Percentiles rank a stretch among this genome's conserved stretches.
These are phyloP conservation scores for Juglanconis sp. DNA, from an alignment of 2,329 filamentous ascomycete species.

Conservation along the genomic window DNA sequence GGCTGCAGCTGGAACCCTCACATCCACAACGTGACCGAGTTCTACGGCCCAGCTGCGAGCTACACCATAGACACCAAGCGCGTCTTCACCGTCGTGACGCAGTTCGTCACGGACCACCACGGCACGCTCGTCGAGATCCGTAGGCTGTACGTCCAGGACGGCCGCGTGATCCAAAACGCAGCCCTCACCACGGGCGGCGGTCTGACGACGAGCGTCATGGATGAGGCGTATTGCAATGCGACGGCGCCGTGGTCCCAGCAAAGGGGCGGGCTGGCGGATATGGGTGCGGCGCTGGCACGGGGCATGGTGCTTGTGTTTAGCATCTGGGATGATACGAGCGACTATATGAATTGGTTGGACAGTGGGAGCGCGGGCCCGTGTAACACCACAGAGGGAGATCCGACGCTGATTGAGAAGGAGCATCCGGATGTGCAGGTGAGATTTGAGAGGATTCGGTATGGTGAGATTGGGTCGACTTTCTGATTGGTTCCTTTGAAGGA, in stretches of 20 bases:
- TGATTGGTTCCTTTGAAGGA: background rate
- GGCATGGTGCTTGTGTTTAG: constrained; percentile 53
- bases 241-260: constrained; percentile 25
- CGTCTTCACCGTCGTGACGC: constrained; percentile 46
- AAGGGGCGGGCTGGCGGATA: constrained; percentile 37
- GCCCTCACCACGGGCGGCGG: constrained; percentile 22
- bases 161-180: constrained; percentile 41
- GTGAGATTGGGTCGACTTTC: constrained; percentile 51
- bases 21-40: constrained; percentile 24
- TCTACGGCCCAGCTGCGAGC: constrained; percentile 30
- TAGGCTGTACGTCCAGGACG: constrained; percentile 48
- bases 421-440: constrained; percentile 47
- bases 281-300: constrained; percentile 41
- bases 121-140: constrained; percentile 40
- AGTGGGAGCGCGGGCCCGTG: constrained; percentile 50
- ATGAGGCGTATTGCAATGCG: constrained; percentile 26
- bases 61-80: constrained; percentile 34
- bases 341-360: constrained; percentile 58
- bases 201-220: constrained; percentile 26
- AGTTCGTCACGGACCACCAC: constrained; percentile 38
- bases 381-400: constrained; percentile 50
- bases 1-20: constrained; percentile 39
- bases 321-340: constrained; percentile 53
- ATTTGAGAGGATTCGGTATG: constrained; percentile 56
- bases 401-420: constrained; percentile 40